Conservation (phyloP, 805 yeast genomes). For the Nakazawaea ishiwadae region DNA sequence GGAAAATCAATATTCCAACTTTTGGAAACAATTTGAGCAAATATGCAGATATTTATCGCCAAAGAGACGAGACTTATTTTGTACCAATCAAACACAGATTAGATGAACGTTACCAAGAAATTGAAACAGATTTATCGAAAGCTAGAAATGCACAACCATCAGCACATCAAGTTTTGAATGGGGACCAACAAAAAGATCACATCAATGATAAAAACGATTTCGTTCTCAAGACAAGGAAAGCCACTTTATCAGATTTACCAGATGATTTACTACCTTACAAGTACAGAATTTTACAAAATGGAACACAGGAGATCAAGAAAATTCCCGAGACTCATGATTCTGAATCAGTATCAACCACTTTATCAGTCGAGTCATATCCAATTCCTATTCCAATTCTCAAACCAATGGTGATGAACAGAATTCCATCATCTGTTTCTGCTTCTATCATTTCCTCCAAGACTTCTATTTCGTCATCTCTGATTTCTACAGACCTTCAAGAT, state of each 20-base stretch:
- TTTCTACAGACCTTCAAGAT: neutral
- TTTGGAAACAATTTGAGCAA: conserved; percentile 30
- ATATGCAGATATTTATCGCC: conserved; percentile 23
- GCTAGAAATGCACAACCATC: too few species aligned
- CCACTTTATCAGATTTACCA: neutral
- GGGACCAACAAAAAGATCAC: too few species aligned
- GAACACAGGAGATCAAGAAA: too few species aligned
- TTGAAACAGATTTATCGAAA: conserved; percentile 6
- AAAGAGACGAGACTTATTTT: conserved; percentile 28
- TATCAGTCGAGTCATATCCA: conserved; percentile 3
- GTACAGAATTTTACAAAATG: conserved; percentile 5
- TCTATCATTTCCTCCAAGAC: conserved; percentile 11
- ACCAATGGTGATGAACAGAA: conserved; percentile 13
- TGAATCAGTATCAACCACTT: neutral
- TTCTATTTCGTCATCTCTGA: conserved; percentile 16
- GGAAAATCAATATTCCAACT: conserved; percentile 32
- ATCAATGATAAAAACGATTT: too few species aligned
- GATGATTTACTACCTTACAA: conserved; percentile 13
- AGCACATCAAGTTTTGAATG: too few species aligned
- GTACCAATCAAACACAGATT: conserved; percentile 28
- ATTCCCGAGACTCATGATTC: neutral
- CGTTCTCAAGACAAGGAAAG: too few species aligned
- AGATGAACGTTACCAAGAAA: conserved; percentile 14
- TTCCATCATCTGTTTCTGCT: conserved; percentile 12
- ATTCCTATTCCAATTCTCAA: conserved; percentile 6